These are phyloP conservation scores for Bipolaris zeicola DNA, from an alignment of 2,329 filamentous ascomycete genomes.

Conservation along the genomic window DNA sequence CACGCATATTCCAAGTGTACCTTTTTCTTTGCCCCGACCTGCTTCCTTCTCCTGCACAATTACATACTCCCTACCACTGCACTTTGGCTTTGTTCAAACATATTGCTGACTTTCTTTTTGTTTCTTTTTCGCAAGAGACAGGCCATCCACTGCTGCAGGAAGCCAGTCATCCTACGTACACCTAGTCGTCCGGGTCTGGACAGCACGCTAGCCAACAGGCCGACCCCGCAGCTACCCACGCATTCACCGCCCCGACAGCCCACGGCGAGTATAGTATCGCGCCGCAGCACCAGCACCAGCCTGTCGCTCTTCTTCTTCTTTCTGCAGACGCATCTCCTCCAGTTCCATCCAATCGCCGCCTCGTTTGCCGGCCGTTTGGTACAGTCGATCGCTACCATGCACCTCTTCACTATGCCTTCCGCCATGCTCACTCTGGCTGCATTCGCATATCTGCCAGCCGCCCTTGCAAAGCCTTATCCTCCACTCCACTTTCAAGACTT, in stretches of 20 bases:
- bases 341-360: slow-evolving; percentile 15
- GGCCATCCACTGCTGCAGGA: neutral
- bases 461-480: slow-evolving; percentile 48
- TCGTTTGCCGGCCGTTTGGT: slow-evolving; percentile 10
- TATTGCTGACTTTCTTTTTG: slow-evolving; percentile 19
- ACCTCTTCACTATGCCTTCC: slow-evolving; percentile 66
- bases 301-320: slow-evolving; percentile 5
- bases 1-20: slow-evolving; percentile 36
- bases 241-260: slow-evolving; percentile 24
- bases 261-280: slow-evolving; percentile 4
- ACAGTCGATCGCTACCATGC: slow-evolving; percentile 28
- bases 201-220: slow-evolving; percentile 22
- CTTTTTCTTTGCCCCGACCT: slow-evolving; percentile 38
- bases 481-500: slow-evolving; percentile 38
- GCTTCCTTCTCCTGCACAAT: slow-evolving; percentile 18
- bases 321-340: slow-evolving; percentile 10
- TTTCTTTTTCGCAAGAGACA: slow-evolving; percentile 2
- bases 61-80: slow-evolving; percentile 16
- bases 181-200: neutral
- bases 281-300: slow-evolving; percentile 1
- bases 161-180: slow-evolving; percentile 5
- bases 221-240: slow-evolving; percentile 22
- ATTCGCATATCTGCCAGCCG: slow-evolving; percentile 58
- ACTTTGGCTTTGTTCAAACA: neutral
- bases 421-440: slow-evolving; percentile 61